phyloP scores from a whole-genome alignment of 228 moss, liverwort and hornwort genomes.

The Sphagnum magellanicum region DNA sequence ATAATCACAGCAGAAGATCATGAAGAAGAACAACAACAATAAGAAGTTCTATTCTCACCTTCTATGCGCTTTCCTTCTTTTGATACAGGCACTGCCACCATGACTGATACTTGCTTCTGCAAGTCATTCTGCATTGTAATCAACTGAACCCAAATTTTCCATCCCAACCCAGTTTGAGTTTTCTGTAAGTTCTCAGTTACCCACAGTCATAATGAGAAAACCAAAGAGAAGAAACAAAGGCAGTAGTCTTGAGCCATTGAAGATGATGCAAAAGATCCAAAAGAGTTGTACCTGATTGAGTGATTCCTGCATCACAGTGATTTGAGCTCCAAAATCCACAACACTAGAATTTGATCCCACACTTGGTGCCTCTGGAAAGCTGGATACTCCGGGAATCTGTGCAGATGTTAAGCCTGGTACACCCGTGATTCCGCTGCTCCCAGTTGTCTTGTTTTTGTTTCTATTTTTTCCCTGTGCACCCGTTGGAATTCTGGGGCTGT shows the following conservation, averaged over 20 bases:
- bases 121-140: too few relatives aligned
- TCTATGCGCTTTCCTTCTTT: slow-evolving; percentile 64
- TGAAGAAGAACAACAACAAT: too few relatives aligned
- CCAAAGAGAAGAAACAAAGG: too few relatives aligned
- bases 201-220: too few relatives aligned
- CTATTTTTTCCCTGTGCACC: slow-evolving; percentile 35
- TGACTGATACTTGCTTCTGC: too few relatives aligned
- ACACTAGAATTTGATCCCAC: slow-evolving; percentile 23
- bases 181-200: too few relatives aligned
- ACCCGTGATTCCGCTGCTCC: slow-evolving; percentile 18
- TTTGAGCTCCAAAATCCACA: slow-evolving; percentile 24
- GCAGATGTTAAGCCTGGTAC: slow-evolving; percentile 11
- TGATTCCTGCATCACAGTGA: slow-evolving; percentile 49
- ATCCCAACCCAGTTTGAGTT: too few relatives aligned
- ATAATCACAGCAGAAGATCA: too few relatives aligned
- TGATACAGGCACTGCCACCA: slow-evolving; percentile 12
- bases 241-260: too few relatives aligned
- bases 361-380: slow-evolving; percentile 15
- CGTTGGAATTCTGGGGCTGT: slow-evolving; percentile 14
- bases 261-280: too few relatives aligned
- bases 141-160: too few relatives aligned
- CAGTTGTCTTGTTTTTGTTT: slow-evolving; percentile 51
- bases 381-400: neutral
- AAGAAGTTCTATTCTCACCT: neutral
- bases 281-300: slow-evolving; percentile 29